Evolutionary conservation across 2,329 filamentous ascomycete species (phyloP).

Genomic region (Hysterium pulicare): DNA sequence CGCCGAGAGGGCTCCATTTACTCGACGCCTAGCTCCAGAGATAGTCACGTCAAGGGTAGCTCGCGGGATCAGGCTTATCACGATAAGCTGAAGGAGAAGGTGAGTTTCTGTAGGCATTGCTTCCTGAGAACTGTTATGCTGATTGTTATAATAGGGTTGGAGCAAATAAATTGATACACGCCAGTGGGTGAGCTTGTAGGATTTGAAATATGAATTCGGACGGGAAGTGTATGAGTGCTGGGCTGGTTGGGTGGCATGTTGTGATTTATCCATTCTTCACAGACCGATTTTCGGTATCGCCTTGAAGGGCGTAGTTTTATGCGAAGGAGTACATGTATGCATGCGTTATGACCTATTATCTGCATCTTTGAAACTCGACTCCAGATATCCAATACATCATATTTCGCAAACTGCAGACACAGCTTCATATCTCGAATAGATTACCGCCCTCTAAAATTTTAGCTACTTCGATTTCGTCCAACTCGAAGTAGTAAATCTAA

Average conservation of each 20-base stretch:
- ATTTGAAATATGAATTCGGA: not conserved
- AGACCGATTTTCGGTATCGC: not conserved
- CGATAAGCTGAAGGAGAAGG: slow-evolving; percentile 50
- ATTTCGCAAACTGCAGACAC: no score
- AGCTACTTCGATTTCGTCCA: no score
- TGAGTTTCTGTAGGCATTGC: no score
- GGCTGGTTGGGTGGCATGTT: not conserved
- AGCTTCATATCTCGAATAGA: no score
- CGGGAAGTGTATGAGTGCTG: not conserved
- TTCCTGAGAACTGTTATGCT: not conserved
- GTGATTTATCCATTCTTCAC: not conserved
- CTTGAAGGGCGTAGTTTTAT: not conserved
- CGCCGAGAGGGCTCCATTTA: slow-evolving; percentile 68
- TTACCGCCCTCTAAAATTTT: no score
- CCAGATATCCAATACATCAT: no score
- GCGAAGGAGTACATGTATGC: not conserved
- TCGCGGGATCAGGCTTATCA: slow-evolving; percentile 57
- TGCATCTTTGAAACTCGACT: no score
- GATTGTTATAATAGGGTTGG: not conserved
- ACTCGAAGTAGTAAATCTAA: no score
- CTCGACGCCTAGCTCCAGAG: slow-evolving; percentile 61
- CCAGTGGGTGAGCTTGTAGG: not conserved
- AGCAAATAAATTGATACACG: not conserved
- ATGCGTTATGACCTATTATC: not conserved
- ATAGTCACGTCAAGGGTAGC: slow-evolving; percentile 57